Evolutionary conservation across 2,329 filamentous ascomycete species (phyloP).

Genomic region (Aspergillus candidus): DNA sequence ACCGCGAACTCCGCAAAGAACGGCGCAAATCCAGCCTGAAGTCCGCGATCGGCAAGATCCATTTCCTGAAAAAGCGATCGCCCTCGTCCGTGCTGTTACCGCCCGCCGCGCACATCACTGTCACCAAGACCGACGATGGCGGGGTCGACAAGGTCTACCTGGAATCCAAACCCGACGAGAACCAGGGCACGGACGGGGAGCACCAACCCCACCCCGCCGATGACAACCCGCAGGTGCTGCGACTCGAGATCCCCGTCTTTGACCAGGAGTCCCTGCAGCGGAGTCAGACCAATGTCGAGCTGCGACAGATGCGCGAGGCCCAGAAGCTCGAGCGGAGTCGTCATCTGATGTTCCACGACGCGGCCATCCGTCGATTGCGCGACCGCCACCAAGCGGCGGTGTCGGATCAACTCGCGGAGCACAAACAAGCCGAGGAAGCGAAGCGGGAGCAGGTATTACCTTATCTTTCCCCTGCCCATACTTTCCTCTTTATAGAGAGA

Average conservation of each 20-base stretch:
- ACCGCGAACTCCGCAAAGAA: conserved; percentile 20
- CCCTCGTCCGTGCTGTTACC: conserved; percentile 25
- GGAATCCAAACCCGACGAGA: conserved; percentile 16
- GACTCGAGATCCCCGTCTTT: conserved; percentile 30
- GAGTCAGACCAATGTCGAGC: conserved; percentile 28
- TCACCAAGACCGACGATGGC: conserved; percentile 18
- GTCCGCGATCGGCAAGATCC: conserved; percentile 30
- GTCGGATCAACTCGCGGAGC: conserved; percentile 22
- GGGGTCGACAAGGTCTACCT: conserved; percentile 33
- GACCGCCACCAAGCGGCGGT: conserved; percentile 26
- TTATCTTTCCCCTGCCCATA: background rate
- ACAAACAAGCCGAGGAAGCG: conserved; percentile 29
- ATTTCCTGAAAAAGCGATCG: conserved; percentile 30
- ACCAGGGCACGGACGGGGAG: background rate
- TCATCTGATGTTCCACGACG: conserved; percentile 31
- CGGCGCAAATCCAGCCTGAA: conserved; percentile 28
- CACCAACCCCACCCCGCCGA: conserved; percentile 3
- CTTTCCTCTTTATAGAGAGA: background rate
- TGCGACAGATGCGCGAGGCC: conserved; percentile 25
- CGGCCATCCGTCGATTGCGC: conserved; percentile 24
- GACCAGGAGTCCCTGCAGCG: conserved; percentile 31
- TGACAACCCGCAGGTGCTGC: conserved; percentile 16
- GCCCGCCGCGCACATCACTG: conserved; percentile 22
- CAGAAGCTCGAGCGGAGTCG: conserved; percentile 27
- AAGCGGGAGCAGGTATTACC: conserved; percentile 34